phyloP scores from a whole-genome alignment of 345 rosid genomes.

The Citropsis articulata region DNA sequence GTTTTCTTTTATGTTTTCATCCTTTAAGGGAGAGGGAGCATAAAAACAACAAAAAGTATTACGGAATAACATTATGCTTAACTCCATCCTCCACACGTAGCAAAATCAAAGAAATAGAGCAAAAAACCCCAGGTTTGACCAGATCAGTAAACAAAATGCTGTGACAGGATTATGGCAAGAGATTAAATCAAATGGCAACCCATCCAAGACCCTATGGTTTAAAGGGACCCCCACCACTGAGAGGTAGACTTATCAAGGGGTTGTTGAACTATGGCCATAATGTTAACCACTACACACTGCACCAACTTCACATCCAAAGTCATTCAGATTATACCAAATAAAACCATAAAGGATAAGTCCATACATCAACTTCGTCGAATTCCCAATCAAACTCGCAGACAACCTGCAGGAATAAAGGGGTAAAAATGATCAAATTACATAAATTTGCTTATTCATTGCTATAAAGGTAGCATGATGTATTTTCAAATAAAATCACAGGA shows the following conservation, averaged over 20 bases:
- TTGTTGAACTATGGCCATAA: background rate
- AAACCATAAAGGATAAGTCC: constrained; percentile 12
- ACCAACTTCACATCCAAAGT: background rate
- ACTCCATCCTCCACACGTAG: background rate
- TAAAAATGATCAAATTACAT: constrained; percentile 19
- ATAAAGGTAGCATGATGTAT: background rate
- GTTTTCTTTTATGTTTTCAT: background rate
- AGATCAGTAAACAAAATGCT: background rate
- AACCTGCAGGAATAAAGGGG: constrained; percentile 51
- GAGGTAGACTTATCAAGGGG: background rate
- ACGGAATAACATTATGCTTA: background rate
- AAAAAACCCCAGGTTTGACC: background rate
- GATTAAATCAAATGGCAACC: background rate
- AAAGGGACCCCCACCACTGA: background rate
- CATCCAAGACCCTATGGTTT: background rate
- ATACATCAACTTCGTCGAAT: constrained; percentile 80
- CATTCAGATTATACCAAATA: background rate
- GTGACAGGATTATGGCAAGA: background rate
- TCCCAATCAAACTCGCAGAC: constrained; percentile 97
- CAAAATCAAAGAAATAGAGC: background rate
- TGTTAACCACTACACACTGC: background rate
- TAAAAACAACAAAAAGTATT: background rate
- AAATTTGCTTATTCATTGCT: background rate
- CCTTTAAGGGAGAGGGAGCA: background rate
- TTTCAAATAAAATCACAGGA: background rate